These are phyloP conservation scores for Heritiera fomes DNA, from an alignment of 345 rosid species.

Conservation along the genomic window DNA sequence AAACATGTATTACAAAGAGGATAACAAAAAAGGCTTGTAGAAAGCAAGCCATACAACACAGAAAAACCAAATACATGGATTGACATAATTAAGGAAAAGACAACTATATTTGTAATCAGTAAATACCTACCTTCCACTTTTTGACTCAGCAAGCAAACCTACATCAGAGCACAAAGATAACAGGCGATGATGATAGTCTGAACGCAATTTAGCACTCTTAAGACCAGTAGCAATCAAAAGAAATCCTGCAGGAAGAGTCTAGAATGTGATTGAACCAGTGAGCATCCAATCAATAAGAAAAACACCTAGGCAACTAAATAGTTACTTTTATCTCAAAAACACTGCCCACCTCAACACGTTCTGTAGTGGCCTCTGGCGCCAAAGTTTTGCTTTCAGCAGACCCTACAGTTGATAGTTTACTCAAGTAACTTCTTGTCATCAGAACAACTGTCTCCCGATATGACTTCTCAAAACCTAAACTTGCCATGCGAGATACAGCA, in stretches of 20 bases:
- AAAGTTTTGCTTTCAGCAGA: conserved; percentile 87
- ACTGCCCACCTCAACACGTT: conserved; percentile 81
- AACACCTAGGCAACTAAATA: conserved; percentile 24
- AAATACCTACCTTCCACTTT: conserved; percentile 79
- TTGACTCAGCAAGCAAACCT: conserved; percentile 96
- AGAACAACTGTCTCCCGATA: conserved; percentile 96
- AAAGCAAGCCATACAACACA: conserved; percentile 11
- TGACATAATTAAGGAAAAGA: conserved; percentile 19
- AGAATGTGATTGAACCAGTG: conserved; percentile 56
- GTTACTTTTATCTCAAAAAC: conserved; percentile 12
- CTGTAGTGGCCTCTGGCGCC: conserved; percentile 85
- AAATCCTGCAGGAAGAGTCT: conserved; percentile 99
- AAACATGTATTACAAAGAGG: not conserved
- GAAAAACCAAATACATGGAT: conserved; percentile 1
- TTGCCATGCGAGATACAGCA: conserved; percentile 96
- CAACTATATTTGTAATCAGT: conserved; percentile 22
- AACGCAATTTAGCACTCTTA: conserved; percentile 65
- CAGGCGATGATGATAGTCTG: conserved; percentile 91
- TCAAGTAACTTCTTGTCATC: conserved; percentile 92
- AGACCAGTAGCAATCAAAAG: conserved; percentile 86
- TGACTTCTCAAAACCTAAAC: conserved; percentile 98
- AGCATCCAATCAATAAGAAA: conserved; percentile 42
- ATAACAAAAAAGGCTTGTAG: not conserved
- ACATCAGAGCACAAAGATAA: conserved; percentile 97
- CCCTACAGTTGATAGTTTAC: conserved; percentile 73